Conservation (phyloP, 2,329 filamentous ascomycete species). For the Cyanodermella asteris region DNA sequence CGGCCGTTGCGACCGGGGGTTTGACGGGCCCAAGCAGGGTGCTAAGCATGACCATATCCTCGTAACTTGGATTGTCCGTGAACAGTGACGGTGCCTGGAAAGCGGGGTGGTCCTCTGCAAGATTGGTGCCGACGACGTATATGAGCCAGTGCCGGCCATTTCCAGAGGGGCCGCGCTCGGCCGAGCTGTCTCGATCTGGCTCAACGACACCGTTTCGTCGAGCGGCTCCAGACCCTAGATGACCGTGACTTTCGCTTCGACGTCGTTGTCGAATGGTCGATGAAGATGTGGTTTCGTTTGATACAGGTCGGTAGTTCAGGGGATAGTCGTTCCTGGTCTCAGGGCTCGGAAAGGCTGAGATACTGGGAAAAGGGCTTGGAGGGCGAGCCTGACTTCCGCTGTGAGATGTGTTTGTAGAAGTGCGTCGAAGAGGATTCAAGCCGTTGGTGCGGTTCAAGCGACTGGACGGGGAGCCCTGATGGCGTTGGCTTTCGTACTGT, state of each 20-base stretch:
- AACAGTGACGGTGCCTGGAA: slow-evolving; percentile 48
- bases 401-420: too few relatives aligned
- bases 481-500: slow-evolving; percentile 31
- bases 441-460: too few relatives aligned
- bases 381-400: too few relatives aligned
- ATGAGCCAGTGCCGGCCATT: slow-evolving; percentile 48
- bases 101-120: slow-evolving; percentile 48
- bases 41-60: slow-evolving; percentile 49
- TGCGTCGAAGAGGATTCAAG: too few relatives aligned
- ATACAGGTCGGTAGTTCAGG: too few relatives aligned
- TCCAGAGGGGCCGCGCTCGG: slow-evolving; percentile 18
- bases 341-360: too few relatives aligned
- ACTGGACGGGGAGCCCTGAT: too few relatives aligned
- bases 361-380: too few relatives aligned
- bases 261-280: too few relatives aligned
- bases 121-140: slow-evolving; percentile 47
- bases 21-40: slow-evolving; percentile 46
- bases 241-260: slow-evolving; percentile 34
- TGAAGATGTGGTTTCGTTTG: too few relatives aligned
- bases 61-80: slow-evolving; percentile 47
- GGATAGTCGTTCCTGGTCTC: too few relatives aligned
- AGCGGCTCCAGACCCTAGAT: slow-evolving; percentile 38
- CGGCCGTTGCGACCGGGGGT: slow-evolving; percentile 42
- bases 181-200: slow-evolving; percentile 23
- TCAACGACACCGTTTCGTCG: slow-evolving; percentile 43